phyloP scores from a whole-genome alignment of 768 basidiomycete species.

The Clathrus columnatus region DNA sequence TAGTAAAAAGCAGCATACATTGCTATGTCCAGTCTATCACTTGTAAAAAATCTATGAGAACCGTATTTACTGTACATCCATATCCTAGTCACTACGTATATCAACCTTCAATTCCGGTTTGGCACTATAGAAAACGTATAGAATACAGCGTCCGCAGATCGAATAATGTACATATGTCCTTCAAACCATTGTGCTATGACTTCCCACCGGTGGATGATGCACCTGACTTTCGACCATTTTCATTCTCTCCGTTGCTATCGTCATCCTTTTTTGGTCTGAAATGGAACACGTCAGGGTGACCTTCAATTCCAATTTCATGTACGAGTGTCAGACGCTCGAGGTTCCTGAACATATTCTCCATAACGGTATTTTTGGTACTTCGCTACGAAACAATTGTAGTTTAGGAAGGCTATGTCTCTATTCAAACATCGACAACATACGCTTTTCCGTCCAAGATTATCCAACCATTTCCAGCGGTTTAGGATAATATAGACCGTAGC shows the following conservation, averaged over 20 bases:
- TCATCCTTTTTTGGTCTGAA: not conserved
- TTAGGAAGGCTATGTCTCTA: not conserved
- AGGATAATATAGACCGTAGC: constrained; percentile 30
- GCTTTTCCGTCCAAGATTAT: constrained; percentile 27
- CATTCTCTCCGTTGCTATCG: not conserved
- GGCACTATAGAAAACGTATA: too few relatives aligned
- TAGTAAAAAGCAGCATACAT: too few relatives aligned
- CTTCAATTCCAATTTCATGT: constrained; percentile 21
- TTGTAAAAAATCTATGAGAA: too few relatives aligned
- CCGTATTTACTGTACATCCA: too few relatives aligned
- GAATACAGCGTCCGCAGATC: too few relatives aligned
- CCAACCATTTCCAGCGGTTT: constrained; percentile 30
- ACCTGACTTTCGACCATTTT: too few relatives aligned
- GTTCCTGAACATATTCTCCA: constrained; percentile 32
- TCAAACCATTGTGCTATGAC: too few relatives aligned
- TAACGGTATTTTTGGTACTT: constrained; percentile 26
- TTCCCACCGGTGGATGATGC: too few relatives aligned
- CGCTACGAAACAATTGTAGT: constrained; percentile 16
- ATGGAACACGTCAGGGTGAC: not conserved
- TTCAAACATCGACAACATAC: constrained; percentile 10
- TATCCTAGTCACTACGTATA: too few relatives aligned
- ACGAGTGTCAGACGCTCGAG: constrained; percentile 33
- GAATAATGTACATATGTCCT: too few relatives aligned
- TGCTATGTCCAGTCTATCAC: too few relatives aligned
- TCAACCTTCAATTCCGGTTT: too few relatives aligned